These are phyloP conservation scores for Cornus kousa DNA, from an alignment of 148 eudicot species.

Conservation along the genomic window DNA sequence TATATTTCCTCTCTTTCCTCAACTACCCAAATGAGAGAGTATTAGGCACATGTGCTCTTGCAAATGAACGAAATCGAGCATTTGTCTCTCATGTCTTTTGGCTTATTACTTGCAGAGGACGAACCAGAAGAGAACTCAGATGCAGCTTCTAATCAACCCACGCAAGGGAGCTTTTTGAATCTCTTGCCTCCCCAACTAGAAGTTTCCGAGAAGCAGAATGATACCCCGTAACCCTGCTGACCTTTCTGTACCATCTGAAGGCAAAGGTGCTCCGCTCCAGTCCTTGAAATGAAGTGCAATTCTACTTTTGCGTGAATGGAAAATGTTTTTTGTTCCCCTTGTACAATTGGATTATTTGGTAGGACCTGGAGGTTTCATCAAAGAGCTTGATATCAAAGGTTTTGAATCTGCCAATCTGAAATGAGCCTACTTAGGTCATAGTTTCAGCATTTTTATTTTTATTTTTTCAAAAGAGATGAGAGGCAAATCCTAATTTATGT, in stretches of 20 bases:
- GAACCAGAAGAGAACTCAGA: slow-evolving; percentile 74
- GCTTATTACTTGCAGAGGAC: slow-evolving; percentile 53
- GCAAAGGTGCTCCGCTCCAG: neutral
- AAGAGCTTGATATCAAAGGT: neutral
- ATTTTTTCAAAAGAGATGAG: neutral
- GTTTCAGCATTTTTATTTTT: neutral
- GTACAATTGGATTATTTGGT: slow-evolving; percentile 3
- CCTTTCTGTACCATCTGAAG: neutral
- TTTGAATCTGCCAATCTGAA: neutral
- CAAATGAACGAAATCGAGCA: too few species aligned
- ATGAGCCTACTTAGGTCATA: neutral
- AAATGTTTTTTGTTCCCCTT: neutral
- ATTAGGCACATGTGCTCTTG: neutral
- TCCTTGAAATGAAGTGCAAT: neutral
- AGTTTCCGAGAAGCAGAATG: slow-evolving; percentile 47
- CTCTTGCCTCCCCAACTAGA: slow-evolving; percentile 46
- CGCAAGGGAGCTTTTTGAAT: slow-evolving; percentile 55
- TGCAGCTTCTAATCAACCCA: slow-evolving; percentile 36
- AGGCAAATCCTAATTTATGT: neutral
- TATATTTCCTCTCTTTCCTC: neutral
- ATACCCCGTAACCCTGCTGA: slow-evolving; percentile 8
- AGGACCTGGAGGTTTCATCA: neutral
- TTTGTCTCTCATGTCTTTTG: neutral
- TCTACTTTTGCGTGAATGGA: neutral
- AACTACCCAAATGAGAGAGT: neutral